phyloP scores from a whole-genome alignment of 257 asterid species.

The Nemophila menziesii region DNA sequence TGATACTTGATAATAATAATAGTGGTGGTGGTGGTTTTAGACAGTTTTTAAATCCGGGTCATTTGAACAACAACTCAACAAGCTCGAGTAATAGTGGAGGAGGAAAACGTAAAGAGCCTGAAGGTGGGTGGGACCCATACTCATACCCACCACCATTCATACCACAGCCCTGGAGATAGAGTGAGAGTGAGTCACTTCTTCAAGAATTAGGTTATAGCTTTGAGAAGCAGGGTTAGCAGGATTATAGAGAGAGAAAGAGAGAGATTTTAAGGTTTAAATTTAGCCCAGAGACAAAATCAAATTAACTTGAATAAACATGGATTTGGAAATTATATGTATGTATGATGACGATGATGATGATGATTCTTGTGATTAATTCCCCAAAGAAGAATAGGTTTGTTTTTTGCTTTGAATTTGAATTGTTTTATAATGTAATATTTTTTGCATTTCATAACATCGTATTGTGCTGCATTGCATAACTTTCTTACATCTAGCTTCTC shows the following conservation, averaged over 20 bases:
- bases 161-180: slow-evolving; percentile 55
- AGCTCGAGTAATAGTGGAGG: no score
- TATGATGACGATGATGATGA: no score
- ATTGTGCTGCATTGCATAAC: no score
- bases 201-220: background rate
- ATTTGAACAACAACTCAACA: slow-evolving; percentile 24
- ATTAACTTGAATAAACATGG: slow-evolving; percentile 32
- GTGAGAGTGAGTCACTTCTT: background rate
- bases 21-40: slow-evolving; percentile 36
- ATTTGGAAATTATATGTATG: slow-evolving; percentile 14
- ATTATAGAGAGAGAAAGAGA: no score
- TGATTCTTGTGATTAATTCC: slow-evolving; percentile 25
- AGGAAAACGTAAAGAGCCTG: slow-evolving; percentile 69
- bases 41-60: slow-evolving; percentile 36
- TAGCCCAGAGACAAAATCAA: background rate
- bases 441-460: no score
- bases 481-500: no score
- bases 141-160: slow-evolving; percentile 26
- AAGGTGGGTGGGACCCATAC: slow-evolving; percentile 48
- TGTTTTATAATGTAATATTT: no score
- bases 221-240: no score
- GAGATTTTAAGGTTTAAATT: background rate
- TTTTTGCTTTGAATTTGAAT: no score
- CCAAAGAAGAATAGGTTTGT: no score
- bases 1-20: no score